Conservation (phyloP, 805 yeast genomes). For the Candida suzukii region DNA sequence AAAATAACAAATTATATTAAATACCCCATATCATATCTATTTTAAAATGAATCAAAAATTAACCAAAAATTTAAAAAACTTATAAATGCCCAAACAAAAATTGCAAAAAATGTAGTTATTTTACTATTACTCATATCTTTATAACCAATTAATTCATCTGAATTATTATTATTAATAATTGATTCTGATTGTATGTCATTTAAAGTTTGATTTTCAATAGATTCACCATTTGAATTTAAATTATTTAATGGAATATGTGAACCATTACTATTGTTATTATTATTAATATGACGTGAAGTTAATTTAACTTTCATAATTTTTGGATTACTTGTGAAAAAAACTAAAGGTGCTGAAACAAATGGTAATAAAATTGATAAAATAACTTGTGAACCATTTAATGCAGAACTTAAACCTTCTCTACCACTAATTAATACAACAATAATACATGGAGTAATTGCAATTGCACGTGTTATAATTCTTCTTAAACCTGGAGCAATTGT, state of each 20-base stretch:
- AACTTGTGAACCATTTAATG: conserved; percentile 78
- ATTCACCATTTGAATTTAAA: conserved; percentile 14
- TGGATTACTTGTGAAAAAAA: conserved; percentile 69
- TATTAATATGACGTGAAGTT: neutral
- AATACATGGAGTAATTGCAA: conserved; percentile 82
- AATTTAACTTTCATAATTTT: conserved; percentile 24
- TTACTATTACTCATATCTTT: conserved; percentile 70
- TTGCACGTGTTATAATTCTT: conserved; percentile 69
- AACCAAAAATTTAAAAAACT: conserved; percentile 67
- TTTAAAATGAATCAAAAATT: conserved; percentile 27
- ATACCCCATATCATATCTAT: too few relatives aligned
- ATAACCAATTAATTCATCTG: conserved; percentile 8
- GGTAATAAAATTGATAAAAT: conserved; percentile 76
- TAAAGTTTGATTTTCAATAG: conserved; percentile 3
- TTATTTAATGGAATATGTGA: conserved; percentile 16
- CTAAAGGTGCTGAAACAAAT: conserved; percentile 81
- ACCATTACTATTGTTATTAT: conserved; percentile 3
- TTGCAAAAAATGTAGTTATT: conserved; percentile 44
- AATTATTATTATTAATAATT: too few relatives aligned
- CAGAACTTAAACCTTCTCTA: conserved; percentile 69
- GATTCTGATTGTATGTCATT: neutral
- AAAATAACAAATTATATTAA: too few relatives aligned
- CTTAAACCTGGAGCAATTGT: conserved; percentile 76
- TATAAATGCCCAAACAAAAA: conserved; percentile 63
- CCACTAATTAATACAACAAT: conserved; percentile 68